A percentile compares a stretch with the other conserved stretches of the same genome.
phyloP scores from a whole-genome alignment of 139 green algal genomes.

The Prasinococcaceae sp. region DNA sequence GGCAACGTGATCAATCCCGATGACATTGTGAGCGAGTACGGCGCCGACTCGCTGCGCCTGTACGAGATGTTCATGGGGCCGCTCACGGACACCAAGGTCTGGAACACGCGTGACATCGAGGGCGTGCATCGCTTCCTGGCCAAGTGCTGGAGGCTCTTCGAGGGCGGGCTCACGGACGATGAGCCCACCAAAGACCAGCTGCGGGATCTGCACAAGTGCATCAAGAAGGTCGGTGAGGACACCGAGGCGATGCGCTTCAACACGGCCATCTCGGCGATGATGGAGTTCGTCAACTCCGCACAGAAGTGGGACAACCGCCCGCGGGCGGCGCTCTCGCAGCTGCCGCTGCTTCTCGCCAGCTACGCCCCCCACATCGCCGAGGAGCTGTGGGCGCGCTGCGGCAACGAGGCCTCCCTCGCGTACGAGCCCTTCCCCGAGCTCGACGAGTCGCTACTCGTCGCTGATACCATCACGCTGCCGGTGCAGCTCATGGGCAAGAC shows the following conservation, averaged over 20 bases:
- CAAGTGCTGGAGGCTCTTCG: conserved; percentile 63
- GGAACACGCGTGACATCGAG: conserved; percentile 62
- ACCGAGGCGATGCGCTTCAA: conserved; percentile 95
- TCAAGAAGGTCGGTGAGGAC: conserved; percentile 79
- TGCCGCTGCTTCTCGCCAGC: conserved; percentile 80
- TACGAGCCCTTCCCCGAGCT: conserved; percentile 67
- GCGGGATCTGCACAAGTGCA: conserved; percentile 61
- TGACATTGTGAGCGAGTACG: conserved; percentile 76
- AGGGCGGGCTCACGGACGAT: conserved; percentile 26
- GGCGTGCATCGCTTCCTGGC: conserved; percentile 92
- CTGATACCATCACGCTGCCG: conserved; percentile 56
- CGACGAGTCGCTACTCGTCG: conserved; percentile 61
- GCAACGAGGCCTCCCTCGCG: conserved; percentile 42
- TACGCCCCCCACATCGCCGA: conserved; percentile 92
- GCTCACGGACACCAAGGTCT: conserved; percentile 43
- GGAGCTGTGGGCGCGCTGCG: conserved; percentile 67
- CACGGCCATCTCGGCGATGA: conserved; percentile 93
- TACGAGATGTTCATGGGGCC: conserved; percentile 99
- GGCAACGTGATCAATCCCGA: conserved; percentile 99
- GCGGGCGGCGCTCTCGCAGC: conserved; percentile 45
- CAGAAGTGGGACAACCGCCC: conserved; percentile 64
- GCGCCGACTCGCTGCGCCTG: conserved; percentile 87
- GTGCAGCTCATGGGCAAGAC: conserved; percentile 84
- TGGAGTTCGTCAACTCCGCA: conserved; percentile 94
- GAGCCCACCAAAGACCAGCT: conserved; percentile 64